phyloP scores from a whole-genome alignment of 2,329 filamentous ascomycete genomes.

The Ophiocordyceps robertsii region DNA sequence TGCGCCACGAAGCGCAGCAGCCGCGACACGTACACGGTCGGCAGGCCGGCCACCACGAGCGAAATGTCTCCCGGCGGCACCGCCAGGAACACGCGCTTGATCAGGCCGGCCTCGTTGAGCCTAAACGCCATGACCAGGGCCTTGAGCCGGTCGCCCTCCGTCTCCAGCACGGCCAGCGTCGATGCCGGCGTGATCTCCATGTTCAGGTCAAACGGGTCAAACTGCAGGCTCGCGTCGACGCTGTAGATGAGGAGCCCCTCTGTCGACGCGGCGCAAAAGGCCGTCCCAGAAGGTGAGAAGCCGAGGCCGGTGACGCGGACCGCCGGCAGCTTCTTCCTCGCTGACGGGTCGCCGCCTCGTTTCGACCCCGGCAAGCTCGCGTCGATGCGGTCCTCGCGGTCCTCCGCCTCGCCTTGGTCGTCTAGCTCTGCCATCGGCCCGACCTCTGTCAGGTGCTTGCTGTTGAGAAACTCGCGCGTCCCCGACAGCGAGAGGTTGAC shows the following conservation, averaged over 20 bases:
- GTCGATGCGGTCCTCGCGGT: constrained; percentile 75
- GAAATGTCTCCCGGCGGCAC: constrained; percentile 63
- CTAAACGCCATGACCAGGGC: constrained; percentile 96
- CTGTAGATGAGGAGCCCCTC: constrained; percentile 92
- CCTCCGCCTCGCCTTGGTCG: constrained; percentile 75
- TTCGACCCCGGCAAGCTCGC: constrained; percentile 71
- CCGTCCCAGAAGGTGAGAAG: constrained; percentile 77
- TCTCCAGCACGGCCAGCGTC: constrained; percentile 55
- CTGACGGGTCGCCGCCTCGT: constrained; percentile 68
- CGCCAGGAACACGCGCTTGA: constrained; percentile 74
- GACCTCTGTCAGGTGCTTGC: constrained; percentile 78
- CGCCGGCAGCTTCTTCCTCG: constrained; percentile 62
- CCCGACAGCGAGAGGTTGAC: constrained; percentile 92
- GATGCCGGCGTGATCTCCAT: constrained; percentile 84
- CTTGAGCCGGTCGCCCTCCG: constrained; percentile 71
- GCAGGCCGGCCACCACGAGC: constrained; percentile 66
- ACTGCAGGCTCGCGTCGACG: constrained; percentile 69
- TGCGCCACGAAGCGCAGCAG: constrained; percentile 78
- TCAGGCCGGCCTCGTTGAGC: constrained; percentile 71
- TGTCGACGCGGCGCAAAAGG: constrained; percentile 90
- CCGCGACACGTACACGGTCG: constrained; percentile 73
- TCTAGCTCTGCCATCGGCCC: constrained; percentile 78
- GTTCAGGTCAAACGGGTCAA: constrained; percentile 93
- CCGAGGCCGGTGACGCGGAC: constrained; percentile 73
- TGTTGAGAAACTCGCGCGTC: constrained; percentile 95